Conservation (phyloP, 1,139 yeast genomes). For the Hansenula sp. region DNA sequence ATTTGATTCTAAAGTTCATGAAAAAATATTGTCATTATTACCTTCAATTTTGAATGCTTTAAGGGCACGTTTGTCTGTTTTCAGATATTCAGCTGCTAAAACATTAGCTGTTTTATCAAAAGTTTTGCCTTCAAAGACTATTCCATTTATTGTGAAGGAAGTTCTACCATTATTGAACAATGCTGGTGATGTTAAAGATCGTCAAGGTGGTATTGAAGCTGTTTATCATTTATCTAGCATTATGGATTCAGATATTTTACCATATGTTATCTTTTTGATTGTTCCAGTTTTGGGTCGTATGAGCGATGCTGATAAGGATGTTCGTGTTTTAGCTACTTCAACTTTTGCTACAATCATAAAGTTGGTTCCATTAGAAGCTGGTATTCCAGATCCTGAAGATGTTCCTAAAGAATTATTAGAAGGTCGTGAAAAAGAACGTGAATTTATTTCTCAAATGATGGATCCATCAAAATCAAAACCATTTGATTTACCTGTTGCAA, state of each 20-base stretch:
- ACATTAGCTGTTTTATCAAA: constrained; percentile 81
- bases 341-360: constrained; percentile 96
- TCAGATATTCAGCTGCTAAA: constrained; percentile 88
- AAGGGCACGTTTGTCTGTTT: constrained; percentile 67
- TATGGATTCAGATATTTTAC: constrained; percentile 88
- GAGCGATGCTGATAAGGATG: constrained; percentile 92
- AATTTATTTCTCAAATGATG: constrained; percentile 96
- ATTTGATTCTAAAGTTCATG: constrained; percentile 45
- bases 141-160: constrained; percentile 73
- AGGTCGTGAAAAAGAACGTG: constrained; percentile 93
- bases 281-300: constrained; percentile 96
- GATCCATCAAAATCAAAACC: constrained; percentile 91
- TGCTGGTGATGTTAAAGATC: constrained; percentile 66
- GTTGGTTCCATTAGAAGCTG: constrained; percentile 94
- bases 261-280: constrained; percentile 90
- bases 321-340: constrained; percentile 88
- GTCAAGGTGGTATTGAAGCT: constrained; percentile 95
- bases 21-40: constrained; percentile 41
- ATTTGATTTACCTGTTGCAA: constrained; percentile 84
- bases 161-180: constrained; percentile 79
- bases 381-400: constrained; percentile 93
- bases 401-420: constrained; percentile 79
- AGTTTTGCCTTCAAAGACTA: constrained; percentile 67
- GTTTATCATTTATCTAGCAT: constrained; percentile 78
- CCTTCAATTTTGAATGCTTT: constrained; percentile 58